These are phyloP conservation scores for Aspergillus versicolor DNA, from an alignment of 2,329 filamentous ascomycete genomes.

Conservation along the genomic window DNA sequence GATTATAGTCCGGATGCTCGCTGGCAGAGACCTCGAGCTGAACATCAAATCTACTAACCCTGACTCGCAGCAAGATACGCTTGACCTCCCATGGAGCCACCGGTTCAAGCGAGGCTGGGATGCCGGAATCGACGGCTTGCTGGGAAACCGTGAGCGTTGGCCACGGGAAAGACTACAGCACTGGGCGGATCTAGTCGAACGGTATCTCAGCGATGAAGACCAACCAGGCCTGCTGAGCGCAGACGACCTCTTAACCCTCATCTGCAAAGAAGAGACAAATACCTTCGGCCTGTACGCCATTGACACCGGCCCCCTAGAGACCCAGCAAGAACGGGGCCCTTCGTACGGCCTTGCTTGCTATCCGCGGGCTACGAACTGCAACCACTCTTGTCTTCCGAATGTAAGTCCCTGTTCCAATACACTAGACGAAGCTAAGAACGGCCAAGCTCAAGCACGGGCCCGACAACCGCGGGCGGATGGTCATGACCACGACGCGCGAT, in stretches of 20 bases:
- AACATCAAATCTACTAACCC: not conserved
- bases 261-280: not conserved
- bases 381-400: slow-evolving; percentile 8
- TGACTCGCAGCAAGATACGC: too few species aligned
- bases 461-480: slow-evolving; percentile 1
- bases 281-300: not conserved
- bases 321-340: not conserved
- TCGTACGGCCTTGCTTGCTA: not conserved
- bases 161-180: not conserved
- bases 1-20: not conserved
- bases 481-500: not conserved
- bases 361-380: not conserved
- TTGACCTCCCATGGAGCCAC: not conserved
- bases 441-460: not conserved
- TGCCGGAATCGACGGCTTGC: not conserved
- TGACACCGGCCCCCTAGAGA: not conserved
- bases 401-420: not conserved
- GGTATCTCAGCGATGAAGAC: not conserved
- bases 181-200: not conserved
- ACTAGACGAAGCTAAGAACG: too few species aligned
- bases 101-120: not conserved
- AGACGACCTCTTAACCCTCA: not conserved
- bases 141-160: not conserved
- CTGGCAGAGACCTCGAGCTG: not conserved
- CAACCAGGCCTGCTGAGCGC: not conserved